Evolutionary conservation across 768 basidiomycete species (phyloP).

Genomic region (Leccinum truebloodii): DNA sequence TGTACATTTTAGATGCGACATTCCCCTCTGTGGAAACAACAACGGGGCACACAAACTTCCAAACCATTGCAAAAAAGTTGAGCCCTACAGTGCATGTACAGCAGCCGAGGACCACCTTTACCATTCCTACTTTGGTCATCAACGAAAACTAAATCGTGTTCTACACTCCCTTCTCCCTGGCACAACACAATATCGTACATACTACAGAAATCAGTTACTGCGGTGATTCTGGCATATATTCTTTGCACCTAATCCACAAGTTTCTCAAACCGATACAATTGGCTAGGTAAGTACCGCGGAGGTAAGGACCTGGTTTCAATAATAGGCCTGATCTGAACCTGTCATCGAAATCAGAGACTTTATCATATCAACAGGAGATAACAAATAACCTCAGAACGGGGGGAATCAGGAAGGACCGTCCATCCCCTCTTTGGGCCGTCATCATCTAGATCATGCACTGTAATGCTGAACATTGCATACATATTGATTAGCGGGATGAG

Average conservation of each 20-base stretch:
- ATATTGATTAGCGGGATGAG: background rate
- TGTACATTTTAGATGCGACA: too few species aligned
- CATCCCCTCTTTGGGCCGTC: background rate
- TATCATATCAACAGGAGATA: background rate
- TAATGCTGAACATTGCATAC: background rate
- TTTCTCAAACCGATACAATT: background rate
- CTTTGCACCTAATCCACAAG: background rate
- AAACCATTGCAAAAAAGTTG: too few species aligned
- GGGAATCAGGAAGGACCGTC: background rate
- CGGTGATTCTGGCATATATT: background rate
- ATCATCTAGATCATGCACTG: too few species aligned
- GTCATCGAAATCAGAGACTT: background rate
- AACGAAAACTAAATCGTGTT: too few species aligned
- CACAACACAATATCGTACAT: too few species aligned
- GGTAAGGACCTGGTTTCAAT: background rate
- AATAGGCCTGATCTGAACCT: background rate
- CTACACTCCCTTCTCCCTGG: too few species aligned
- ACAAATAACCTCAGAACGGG: background rate
- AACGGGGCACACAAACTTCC: too few species aligned
- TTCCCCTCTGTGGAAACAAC: too few species aligned
- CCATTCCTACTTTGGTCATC: too few species aligned
- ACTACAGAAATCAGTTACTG: too few species aligned
- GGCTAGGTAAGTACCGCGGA: fast-evolving
- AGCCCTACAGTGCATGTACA: too few species aligned
- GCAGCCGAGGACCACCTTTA: too few species aligned